phyloP scores from a whole-genome alignment of 2,329 filamentous ascomycete genomes.

The Colletotrichum higginsianum region DNA sequence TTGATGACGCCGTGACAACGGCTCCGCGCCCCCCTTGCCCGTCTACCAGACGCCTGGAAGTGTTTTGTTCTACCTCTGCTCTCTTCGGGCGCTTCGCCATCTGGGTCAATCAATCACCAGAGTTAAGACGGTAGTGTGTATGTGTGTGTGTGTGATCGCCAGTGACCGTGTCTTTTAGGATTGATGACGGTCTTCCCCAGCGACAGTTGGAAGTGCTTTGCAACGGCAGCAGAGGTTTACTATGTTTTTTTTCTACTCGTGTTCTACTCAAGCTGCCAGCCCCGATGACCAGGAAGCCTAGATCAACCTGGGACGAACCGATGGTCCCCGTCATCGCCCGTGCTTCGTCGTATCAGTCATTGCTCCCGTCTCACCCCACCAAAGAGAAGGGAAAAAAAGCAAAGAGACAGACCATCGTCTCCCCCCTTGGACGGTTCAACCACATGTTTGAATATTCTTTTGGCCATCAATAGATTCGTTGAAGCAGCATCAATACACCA shows the following conservation, averaged over 20 bases:
- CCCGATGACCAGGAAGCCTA: no score
- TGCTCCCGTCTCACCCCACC: background rate
- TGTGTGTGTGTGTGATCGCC: background rate
- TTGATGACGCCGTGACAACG: background rate
- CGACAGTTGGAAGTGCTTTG: background rate
- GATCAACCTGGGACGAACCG: conserved; percentile 6
- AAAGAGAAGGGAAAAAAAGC: no score
- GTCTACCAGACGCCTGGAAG: background rate
- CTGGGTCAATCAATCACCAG: background rate
- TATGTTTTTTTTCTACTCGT: no score
- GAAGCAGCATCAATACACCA: background rate
- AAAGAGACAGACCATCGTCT: no score
- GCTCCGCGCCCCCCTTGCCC: background rate
- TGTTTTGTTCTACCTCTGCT: background rate
- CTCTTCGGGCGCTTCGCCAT: background rate
- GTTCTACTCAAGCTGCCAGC: no score
- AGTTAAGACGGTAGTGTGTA: background rate
- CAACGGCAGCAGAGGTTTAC: background rate
- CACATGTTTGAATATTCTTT: background rate
- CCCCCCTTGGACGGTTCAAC: no score
- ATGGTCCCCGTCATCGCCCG: conserved; percentile 4
- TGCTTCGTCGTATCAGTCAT: background rate
- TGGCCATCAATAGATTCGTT: no score
- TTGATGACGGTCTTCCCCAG: no score
- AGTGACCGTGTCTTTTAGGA: background rate